phyloP scores from a whole-genome alignment of 148 eudicot genomes.

The Mesembryanthemum crystallinum region DNA sequence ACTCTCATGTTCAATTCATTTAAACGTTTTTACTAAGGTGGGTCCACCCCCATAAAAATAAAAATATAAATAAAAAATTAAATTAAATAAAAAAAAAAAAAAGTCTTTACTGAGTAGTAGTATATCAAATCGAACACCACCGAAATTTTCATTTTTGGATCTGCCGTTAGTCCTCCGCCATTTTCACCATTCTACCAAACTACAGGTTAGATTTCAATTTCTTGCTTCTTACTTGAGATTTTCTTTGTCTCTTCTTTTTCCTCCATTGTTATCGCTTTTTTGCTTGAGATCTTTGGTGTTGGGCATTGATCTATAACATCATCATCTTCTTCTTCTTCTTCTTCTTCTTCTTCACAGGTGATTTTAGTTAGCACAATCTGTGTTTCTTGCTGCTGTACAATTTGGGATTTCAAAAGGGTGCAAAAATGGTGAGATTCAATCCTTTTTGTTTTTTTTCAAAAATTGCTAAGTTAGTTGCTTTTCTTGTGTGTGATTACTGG shows the following conservation, averaged over 20 bases:
- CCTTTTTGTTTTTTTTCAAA: neutral
- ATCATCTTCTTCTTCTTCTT: neutral
- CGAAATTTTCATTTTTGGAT: too few species aligned
- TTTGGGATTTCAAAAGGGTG: neutral
- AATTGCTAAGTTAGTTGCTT: neutral
- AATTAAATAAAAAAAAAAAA: too few species aligned
- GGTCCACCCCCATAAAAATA: too few species aligned
- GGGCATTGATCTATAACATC: neutral
- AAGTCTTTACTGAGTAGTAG: too few species aligned
- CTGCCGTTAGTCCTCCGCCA: too few species aligned
- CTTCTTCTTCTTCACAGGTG: neutral
- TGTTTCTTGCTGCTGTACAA: neutral
- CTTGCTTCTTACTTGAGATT: neutral
- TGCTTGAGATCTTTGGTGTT: neutral
- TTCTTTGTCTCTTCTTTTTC: neutral
- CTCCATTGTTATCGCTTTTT: neutral
- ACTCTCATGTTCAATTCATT: neutral
- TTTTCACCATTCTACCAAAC: too few species aligned
- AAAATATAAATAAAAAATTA: too few species aligned
- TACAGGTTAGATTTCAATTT: too few species aligned
- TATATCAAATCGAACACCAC: too few species aligned
- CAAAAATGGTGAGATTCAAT: conserved; percentile 18
- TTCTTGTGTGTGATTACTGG: neutral
- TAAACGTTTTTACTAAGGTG: neutral
- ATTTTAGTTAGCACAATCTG: neutral